Base-by-base conservation (phyloP, 2,329 filamentous ascomycete species). In the Calonectria hawksworthii region DNA sequence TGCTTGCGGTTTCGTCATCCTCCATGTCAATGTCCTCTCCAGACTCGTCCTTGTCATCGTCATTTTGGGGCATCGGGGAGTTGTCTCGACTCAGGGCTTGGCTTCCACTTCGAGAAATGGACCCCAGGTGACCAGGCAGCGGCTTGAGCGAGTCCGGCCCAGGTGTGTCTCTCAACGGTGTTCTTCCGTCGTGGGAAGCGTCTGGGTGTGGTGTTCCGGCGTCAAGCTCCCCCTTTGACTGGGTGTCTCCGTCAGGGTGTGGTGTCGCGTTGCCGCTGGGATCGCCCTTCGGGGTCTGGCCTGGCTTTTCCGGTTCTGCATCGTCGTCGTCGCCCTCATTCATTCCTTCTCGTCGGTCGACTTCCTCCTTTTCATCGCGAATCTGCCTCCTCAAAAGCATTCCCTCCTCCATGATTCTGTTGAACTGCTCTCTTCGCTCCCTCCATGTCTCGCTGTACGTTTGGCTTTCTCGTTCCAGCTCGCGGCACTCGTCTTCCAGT, bases 281-380 rank as follows among this genome's bases (percentile, higher is more conserved):
- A 30, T 87, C 90, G 38, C 87, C 86, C 68, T 87, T 82, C 3
- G 90, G 90, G 47, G 89, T 92, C 56, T 87, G 86, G 14, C 87
- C 90, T 2, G 85, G 86, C 38, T 85, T 82, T 28, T 86, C 84
- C 4, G 85, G 85, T 70, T 90, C 90, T 8, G 84, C 90, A 18
- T 89, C 89, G 36, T 93, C 92, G 78, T 93, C 93, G 21, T 88
- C 91, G 63, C 92, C 93, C 77, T 92, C 92, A 72, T 92, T 91
- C 92, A 95, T 95, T 36, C 95, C 95, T 84, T 98, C 95, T 70
- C 95, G 91, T 52, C 95, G 89, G 85, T 98, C 96, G 0, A 97
- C 95, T 85, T 98, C 96, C 84, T 98, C 96, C 86, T 98, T 98
- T 88, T 98, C 96, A 82, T 98, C 96, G 75, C 96, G 93, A 82